Percentiles rank a stretch among this genome's conserved stretches.
phyloP scores from a whole-genome alignment of 2,329 filamentous ascomycete species.

The Berkeleyomyces basicola region DNA sequence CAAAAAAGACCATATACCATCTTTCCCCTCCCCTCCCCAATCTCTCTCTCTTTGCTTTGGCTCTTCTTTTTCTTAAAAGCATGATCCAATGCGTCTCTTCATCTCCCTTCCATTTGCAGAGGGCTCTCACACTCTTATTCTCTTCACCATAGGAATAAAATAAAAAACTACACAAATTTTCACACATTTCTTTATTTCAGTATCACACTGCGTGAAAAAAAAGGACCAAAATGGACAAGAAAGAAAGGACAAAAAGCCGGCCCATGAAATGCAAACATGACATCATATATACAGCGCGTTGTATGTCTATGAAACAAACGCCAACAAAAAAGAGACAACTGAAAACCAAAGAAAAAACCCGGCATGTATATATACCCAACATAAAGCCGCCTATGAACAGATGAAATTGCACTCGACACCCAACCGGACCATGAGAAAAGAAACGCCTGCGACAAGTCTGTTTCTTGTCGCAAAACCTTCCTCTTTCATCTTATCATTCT shows the following conservation, averaged over 20 bases:
- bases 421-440: conserved; percentile 1
- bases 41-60: not conserved
- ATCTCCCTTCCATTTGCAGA: not conserved
- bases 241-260: no score
- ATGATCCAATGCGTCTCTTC: not conserved
- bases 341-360: not conserved
- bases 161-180: no score
- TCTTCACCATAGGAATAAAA: no score
- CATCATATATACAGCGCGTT: no score
- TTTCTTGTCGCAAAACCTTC: not conserved
- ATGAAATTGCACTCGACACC: conserved; percentile 7
- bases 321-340: not conserved
- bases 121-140: not conserved
- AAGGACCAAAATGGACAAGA: no score
- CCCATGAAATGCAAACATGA: no score
- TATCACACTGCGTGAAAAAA: no score
- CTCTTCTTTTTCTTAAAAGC: not conserved
- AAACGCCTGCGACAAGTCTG: conserved; percentile 5
- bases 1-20: not conserved
- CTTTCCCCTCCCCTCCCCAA: not conserved
- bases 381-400: not conserved
- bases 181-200: no score
- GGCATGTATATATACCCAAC: not conserved
- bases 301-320: no score
- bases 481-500: not conserved